A percentile compares a stretch with the other conserved stretches of the same genome.
Conservation (phyloP, 2,329 filamentous ascomycete species). For the Chrysosporium queenslandicum region DNA sequence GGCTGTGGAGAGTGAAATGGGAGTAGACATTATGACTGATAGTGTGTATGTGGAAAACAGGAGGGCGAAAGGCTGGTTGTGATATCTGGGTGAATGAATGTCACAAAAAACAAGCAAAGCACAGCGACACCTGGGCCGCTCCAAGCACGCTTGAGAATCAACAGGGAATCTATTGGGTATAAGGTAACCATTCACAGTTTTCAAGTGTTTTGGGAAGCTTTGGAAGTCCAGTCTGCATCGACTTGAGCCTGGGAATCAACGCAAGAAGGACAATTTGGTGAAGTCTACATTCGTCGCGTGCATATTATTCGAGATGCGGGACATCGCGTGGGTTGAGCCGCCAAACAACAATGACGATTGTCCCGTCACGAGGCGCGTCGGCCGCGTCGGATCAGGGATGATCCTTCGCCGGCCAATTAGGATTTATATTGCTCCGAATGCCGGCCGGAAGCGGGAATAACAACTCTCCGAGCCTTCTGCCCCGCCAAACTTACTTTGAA, state of each 20-base stretch:
- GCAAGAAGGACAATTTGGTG: not conserved
- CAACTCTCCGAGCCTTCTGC: too few relatives aligned
- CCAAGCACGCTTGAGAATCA: not conserved
- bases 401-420: too few relatives aligned
- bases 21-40: constrained; percentile 11
- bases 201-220: not conserved
- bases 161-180: not conserved
- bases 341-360: not conserved
- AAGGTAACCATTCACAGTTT: too few relatives aligned
- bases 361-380: not conserved
- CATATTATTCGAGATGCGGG: not conserved
- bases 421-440: too few relatives aligned
- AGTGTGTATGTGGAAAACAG: not conserved
- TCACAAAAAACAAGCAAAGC: not conserved
- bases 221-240: not conserved
- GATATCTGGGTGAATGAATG: constrained; percentile 7
- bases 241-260: not conserved
- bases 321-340: constrained; percentile 1
- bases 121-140: not conserved
- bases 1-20: constrained; percentile 30
- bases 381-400: not conserved
- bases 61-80: not conserved
- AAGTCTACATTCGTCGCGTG: not conserved
- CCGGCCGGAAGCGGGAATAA: too few relatives aligned
- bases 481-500: too few relatives aligned